These are phyloP conservation scores for Exophiala calicioides DNA, from an alignment of 2,329 filamentous ascomycete species.

Conservation along the genomic window DNA sequence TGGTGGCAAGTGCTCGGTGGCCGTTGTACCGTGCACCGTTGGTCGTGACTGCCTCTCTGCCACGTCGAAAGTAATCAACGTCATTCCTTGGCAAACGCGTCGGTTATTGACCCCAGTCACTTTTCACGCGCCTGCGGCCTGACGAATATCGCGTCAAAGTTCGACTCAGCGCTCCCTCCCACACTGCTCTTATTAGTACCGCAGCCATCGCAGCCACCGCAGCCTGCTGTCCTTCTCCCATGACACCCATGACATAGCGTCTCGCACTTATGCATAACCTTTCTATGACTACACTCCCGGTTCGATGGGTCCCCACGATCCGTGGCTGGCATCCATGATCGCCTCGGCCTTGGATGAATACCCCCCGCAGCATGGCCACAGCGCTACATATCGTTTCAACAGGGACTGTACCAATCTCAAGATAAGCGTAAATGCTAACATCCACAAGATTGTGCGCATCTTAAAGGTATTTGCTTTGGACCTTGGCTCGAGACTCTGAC, in stretches of 20 bases:
- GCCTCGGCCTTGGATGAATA: slow-evolving; percentile 5
- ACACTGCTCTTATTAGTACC: no score
- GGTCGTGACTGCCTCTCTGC: no score
- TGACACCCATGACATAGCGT: neutral
- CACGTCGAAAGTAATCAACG: no score
- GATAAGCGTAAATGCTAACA: neutral
- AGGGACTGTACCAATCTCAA: neutral
- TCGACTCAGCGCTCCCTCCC: no score
- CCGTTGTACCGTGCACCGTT: no score
- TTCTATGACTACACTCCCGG: neutral
- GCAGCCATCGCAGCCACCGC: neutral
- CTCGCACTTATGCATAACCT: neutral
- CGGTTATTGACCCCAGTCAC: no score
- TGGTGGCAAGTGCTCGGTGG: no score
- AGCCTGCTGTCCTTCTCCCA: neutral
- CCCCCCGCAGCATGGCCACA: neutral
- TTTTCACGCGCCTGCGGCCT: no score
- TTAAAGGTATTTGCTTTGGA: slow-evolving; percentile 1
- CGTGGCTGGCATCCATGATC: slow-evolving; percentile 18
- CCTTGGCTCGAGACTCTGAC: no score
- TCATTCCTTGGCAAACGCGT: no score
- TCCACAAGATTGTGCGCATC: neutral
- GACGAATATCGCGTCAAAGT: no score
- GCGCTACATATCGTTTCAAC: neutral
- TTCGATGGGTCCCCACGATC: slow-evolving; percentile 11